phyloP scores from a whole-genome alignment of 148 eudicot species.

The Amaranthus hypochondriacus region DNA sequence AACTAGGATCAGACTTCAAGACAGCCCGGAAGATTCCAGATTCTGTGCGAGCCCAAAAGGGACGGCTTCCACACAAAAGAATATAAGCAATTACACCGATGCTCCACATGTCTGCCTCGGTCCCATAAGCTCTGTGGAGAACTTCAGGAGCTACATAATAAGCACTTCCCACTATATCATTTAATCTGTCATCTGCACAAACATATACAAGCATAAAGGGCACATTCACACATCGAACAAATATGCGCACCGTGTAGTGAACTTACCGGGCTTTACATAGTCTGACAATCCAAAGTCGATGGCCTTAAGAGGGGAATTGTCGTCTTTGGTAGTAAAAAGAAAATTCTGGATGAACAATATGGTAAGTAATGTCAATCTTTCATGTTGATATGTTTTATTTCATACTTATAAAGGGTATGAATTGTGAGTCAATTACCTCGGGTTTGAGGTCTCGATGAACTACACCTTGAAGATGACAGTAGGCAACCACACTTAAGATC shows the following conservation, averaged over 20 bases:
- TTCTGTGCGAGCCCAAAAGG: constrained; percentile 94
- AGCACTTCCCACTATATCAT: constrained; percentile 97
- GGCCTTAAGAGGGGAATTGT: constrained; percentile 74
- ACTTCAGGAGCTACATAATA: constrained; percentile 98
- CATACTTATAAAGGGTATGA: neutral
- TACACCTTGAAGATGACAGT: constrained; percentile 95
- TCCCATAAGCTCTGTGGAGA: constrained; percentile 90
- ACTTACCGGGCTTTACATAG: constrained; percentile 91
- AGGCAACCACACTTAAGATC: constrained; percentile 76
- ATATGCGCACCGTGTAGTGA: constrained; percentile 8
- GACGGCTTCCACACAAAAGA: constrained; percentile 93
- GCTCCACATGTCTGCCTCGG: constrained; percentile 99
- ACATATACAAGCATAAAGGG: constrained; percentile 22
- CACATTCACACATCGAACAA: neutral
- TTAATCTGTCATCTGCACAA: constrained; percentile 81
- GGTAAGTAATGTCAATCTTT: too few species aligned
- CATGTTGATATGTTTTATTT: neutral
- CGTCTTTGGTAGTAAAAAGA: constrained; percentile 74
- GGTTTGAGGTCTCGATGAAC: constrained; percentile 98
- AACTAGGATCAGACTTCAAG: constrained; percentile 83
- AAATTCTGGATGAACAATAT: constrained; percentile 62
- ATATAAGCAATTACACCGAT: constrained; percentile 97
- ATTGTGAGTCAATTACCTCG: constrained; percentile 50
- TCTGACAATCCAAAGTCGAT: constrained; percentile 96
- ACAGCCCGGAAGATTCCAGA: constrained; percentile 91